Evolutionary conservation across 2,329 filamentous ascomycete species (phyloP).

Genomic region (Chalaropsis ovoidea): DNA sequence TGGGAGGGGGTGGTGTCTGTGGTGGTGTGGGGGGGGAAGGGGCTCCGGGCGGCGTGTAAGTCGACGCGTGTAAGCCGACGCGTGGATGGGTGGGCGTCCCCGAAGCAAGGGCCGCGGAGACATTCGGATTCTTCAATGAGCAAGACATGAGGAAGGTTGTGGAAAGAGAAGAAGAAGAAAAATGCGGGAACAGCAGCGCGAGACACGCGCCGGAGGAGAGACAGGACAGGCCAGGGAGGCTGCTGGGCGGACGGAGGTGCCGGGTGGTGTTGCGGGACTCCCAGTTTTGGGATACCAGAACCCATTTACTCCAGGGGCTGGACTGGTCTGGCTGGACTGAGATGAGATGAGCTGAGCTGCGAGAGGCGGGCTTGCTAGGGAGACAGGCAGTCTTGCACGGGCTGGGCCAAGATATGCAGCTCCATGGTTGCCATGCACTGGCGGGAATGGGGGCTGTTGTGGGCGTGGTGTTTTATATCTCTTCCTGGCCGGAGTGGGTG

Average conservation of each 20-base stretch:
- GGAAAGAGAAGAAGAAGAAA: neutral
- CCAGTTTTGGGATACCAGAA: no score
- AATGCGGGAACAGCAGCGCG: neutral
- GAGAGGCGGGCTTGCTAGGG: no score
- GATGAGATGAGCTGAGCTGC: no score
- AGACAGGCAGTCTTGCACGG: no score
- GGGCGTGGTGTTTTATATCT: constrained; percentile 9
- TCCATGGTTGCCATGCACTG: neutral
- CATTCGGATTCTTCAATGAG: constrained; percentile 4
- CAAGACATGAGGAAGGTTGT: neutral
- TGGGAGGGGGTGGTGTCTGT: neutral
- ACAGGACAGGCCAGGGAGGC: no score
- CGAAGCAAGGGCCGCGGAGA: no score
- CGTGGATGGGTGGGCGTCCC: neutral
- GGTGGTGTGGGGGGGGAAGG: neutral
- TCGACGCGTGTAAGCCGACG: no score
- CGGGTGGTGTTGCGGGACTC: neutral
- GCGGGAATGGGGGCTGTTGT: neutral
- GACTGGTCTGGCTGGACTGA: no score
- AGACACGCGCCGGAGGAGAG: no score
- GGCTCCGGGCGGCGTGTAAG: no score
- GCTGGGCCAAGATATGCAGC: no score
- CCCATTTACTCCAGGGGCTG: no score
- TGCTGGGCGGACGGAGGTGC: neutral
- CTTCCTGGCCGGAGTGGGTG: neutral